Percentiles rank a stretch among this genome's conserved stretches.
These are phyloP conservation scores for Alternaria panax DNA, from an alignment of 2,329 filamentous ascomycete species.

Conservation along the genomic window DNA sequence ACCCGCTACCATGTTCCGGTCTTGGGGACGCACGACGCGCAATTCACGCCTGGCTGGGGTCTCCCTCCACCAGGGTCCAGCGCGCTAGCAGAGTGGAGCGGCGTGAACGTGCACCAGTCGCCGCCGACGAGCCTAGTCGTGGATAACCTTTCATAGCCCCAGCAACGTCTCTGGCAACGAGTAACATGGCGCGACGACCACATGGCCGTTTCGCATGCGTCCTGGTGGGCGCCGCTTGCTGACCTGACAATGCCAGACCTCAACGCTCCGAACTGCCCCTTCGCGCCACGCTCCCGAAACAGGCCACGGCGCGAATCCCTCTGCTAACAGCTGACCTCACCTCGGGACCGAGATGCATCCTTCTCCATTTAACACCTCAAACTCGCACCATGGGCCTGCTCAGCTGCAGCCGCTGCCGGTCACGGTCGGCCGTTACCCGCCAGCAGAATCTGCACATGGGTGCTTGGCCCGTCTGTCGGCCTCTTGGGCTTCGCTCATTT, in stretches of 20 bases:
- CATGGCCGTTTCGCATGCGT: constrained; percentile 5
- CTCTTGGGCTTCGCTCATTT: constrained; percentile 2
- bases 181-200: background rate
- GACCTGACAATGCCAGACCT: background rate
- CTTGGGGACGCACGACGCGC: constrained; percentile 5
- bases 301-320: background rate
- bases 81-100: background rate
- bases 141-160: background rate
- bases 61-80: background rate
- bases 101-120: background rate
- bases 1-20: background rate
- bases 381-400: background rate
- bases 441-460: constrained; percentile 6
- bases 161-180: background rate
- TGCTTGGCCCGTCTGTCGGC: constrained; percentile 1
- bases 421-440: background rate
- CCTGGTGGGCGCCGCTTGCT: background rate
- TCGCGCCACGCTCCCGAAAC: background rate
- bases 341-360: background rate
- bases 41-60: constrained; percentile 2
- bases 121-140: background rate
- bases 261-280: background rate
- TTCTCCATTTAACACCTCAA: background rate
- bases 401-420: background rate
- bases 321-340: background rate